phyloP scores from a whole-genome alignment of 2,329 filamentous ascomycete species.

The Xylariaceae sp. region DNA sequence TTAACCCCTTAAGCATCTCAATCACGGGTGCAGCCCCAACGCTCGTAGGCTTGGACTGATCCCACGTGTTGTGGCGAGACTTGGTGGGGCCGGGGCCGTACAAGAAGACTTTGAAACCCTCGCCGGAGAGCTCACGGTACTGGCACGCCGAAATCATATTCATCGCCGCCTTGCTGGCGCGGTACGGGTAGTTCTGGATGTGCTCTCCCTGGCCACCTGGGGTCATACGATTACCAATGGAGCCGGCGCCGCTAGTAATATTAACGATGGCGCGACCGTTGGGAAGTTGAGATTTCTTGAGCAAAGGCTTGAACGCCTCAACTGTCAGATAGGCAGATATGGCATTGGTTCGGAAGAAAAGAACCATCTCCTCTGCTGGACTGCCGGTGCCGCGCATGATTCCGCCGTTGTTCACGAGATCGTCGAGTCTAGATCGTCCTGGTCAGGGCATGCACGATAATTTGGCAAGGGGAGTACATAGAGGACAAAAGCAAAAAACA shows the following conservation, averaged over 20 bases:
- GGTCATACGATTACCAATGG: slow-evolving; percentile 5
- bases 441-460: too few species aligned
- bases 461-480: too few species aligned
- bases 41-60: slow-evolving; percentile 4
- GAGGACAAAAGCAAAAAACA: too few species aligned
- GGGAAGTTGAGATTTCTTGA: background rate
- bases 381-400: slow-evolving; percentile 3
- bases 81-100: slow-evolving; percentile 8
- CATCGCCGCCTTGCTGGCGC: slow-evolving; percentile 6
- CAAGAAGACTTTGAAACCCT: slow-evolving; percentile 9
- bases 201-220: background rate
- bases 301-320: slow-evolving; percentile 2
- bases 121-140: background rate
- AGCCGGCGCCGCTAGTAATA: slow-evolving; percentile 9
- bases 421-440: slow-evolving; percentile 9
- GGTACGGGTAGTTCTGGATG: slow-evolving; percentile 1
- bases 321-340: slow-evolving; percentile 6
- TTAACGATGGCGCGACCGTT: slow-evolving; percentile 5
- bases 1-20: slow-evolving; percentile 3
- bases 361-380: slow-evolving; percentile 6
- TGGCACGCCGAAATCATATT: slow-evolving; percentile 10
- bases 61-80: background rate
- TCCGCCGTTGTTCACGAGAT: slow-evolving; percentile 8
- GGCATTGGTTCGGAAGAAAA: slow-evolving; percentile 6
- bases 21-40: slow-evolving; percentile 7